Percentiles rank a stretch among this genome's conserved stretches.
These are phyloP conservation scores for Diaporthe amygdali DNA, from an alignment of 2,329 filamentous ascomycete genomes.

Conservation along the genomic window DNA sequence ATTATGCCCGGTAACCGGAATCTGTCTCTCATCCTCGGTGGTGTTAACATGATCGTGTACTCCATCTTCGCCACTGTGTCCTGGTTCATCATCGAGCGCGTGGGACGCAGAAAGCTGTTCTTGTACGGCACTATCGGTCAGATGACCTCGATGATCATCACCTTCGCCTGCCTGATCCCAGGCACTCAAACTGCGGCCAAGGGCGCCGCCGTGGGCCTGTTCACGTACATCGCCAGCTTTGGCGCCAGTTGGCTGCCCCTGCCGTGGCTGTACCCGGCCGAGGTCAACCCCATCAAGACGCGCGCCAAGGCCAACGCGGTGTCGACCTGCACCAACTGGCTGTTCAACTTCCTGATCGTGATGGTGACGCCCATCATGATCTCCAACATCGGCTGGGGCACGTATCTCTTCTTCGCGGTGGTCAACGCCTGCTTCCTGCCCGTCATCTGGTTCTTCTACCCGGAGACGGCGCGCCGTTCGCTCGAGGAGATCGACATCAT, in stretches of 20 bases:
- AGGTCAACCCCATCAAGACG: slow-evolving; percentile 64
- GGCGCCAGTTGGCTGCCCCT: slow-evolving; percentile 57
- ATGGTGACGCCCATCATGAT: slow-evolving; percentile 71
- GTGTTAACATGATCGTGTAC: slow-evolving; percentile 63
- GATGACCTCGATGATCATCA: slow-evolving; percentile 64
- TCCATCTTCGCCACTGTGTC: slow-evolving; percentile 64
- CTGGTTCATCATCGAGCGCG: slow-evolving; percentile 53
- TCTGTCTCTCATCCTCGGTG: slow-evolving; percentile 58
- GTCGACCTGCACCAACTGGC: slow-evolving; percentile 65
- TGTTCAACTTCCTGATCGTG: slow-evolving; percentile 69
- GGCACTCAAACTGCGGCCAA: slow-evolving; percentile 37
- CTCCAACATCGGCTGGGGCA: slow-evolving; percentile 59
- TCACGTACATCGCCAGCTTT: slow-evolving; percentile 42
- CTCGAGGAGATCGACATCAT: slow-evolving; percentile 75
- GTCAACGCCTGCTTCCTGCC: slow-evolving; percentile 58
- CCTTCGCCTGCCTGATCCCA: slow-evolving; percentile 40
- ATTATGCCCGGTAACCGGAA: slow-evolving; percentile 46
- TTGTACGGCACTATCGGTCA: slow-evolving; percentile 67
- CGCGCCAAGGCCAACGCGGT: slow-evolving; percentile 68
- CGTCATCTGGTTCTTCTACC: slow-evolving; percentile 57
- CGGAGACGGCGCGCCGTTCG: slow-evolving; percentile 58
- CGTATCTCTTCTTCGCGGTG: slow-evolving; percentile 61
- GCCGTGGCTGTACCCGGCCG: slow-evolving; percentile 67
- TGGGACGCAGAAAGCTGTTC: slow-evolving; percentile 67
- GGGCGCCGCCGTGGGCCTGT: slow-evolving; percentile 55